A percentile compares a stretch with the other conserved stretches of the same genome.
Conservation (phyloP, 2,329 filamentous ascomycete species). For the Beauveria rudraprayagi region DNA sequence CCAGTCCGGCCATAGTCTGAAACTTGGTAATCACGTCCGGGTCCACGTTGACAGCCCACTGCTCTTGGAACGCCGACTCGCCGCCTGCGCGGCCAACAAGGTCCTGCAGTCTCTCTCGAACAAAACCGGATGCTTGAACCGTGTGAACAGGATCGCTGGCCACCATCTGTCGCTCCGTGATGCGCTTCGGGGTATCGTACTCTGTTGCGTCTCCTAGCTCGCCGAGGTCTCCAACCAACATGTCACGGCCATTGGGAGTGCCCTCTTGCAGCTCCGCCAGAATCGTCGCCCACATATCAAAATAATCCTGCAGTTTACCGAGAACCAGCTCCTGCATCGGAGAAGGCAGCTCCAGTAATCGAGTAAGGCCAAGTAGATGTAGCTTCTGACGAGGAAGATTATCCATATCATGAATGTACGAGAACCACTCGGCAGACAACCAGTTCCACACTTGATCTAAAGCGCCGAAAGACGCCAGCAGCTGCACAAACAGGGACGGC, state of each 20-base stretch:
- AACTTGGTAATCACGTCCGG: constrained; percentile 63
- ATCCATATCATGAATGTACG: constrained; percentile 59
- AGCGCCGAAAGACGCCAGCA: constrained; percentile 40
- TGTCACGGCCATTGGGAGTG: constrained; percentile 42
- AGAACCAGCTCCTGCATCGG: constrained; percentile 52
- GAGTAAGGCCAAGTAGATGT: constrained; percentile 63
- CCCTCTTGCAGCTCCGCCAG: constrained; percentile 59
- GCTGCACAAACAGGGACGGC: constrained; percentile 57
- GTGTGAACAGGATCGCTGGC: constrained; percentile 59
- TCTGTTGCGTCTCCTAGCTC: constrained; percentile 31
- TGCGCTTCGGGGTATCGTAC: constrained; percentile 49
- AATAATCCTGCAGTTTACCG: constrained; percentile 59
- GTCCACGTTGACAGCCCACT: constrained; percentile 69
- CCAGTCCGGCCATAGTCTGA: constrained; percentile 22
- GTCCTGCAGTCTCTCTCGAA: constrained; percentile 52
- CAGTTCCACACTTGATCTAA: constrained; percentile 49
- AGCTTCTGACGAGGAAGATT: constrained; percentile 61
- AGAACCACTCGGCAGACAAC: constrained; percentile 59
- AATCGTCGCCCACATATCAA: constrained; percentile 67
- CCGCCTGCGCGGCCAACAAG: constrained; percentile 56
- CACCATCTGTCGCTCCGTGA: constrained; percentile 44
- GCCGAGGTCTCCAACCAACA: constrained; percentile 35
- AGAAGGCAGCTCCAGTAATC: constrained; percentile 57
- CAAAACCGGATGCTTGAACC: constrained; percentile 55
- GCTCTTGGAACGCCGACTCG: constrained; percentile 55